phyloP scores from a whole-genome alignment of 345 rosid genomes.

The Salix caprea region DNA sequence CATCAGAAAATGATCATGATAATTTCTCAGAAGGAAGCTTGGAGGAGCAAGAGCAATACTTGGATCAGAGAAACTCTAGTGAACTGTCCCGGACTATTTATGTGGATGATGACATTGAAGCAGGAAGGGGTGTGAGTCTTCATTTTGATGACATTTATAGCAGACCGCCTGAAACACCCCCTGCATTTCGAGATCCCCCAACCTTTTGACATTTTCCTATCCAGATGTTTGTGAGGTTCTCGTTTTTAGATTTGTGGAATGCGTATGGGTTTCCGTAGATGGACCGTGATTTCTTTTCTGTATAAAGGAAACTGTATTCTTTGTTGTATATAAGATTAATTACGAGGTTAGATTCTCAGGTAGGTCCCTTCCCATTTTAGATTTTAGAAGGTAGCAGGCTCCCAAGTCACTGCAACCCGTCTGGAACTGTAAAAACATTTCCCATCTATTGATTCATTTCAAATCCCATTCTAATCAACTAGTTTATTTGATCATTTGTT shows the following conservation, averaged over 20 bases:
- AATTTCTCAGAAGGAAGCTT: constrained; percentile 42
- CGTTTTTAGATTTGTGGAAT: constrained; percentile 17
- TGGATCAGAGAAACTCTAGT: constrained; percentile 35
- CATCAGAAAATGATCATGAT: constrained; percentile 20
- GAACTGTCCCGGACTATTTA: constrained; percentile 37
- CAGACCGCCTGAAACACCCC: constrained; percentile 55
- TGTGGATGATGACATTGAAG: constrained; percentile 53
- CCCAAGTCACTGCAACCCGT: constrained; percentile 15
- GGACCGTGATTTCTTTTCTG: constrained; percentile 1
- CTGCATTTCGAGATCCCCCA: constrained; percentile 17
- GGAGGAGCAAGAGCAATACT: constrained; percentile 43
- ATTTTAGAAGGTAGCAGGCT: constrained; percentile 12
- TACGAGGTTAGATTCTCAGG: constrained; percentile 22
- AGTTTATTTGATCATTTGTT: background rate
- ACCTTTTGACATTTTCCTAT: constrained; percentile 17
- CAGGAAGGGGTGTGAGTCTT: constrained; percentile 47
- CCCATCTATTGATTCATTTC: constrained; percentile 15
- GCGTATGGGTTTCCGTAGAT: constrained; percentile 33
- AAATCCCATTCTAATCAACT: constrained; percentile 10
- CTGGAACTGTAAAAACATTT: constrained; percentile 24
- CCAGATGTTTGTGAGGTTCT: background rate
- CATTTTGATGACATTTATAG: constrained; percentile 80
- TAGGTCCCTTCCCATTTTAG: constrained; percentile 19
- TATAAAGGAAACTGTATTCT: constrained; percentile 40
- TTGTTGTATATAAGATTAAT: constrained; percentile 48